phyloP scores from a whole-genome alignment of 129 eudicot genomes.

The Dittrichia graveolens region DNA sequence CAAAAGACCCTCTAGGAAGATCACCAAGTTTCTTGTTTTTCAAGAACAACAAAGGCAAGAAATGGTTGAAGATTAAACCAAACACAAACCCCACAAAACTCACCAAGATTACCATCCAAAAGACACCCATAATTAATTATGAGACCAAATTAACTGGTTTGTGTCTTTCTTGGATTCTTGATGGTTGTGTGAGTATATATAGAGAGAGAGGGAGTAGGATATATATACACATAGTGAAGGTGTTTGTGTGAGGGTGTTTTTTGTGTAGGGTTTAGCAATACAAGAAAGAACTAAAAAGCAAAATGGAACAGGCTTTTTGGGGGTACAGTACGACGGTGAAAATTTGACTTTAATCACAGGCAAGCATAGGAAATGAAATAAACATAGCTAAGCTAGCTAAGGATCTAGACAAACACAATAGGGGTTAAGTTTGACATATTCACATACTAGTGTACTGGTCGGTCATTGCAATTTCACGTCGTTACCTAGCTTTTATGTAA shows the following conservation, averaged over 20 bases:
- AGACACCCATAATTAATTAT: constrained; percentile 36
- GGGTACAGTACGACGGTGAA: constrained; percentile 39
- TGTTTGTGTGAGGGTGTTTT: constrained; percentile 28
- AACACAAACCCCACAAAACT: constrained; percentile 40
- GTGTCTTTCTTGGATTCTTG: constrained; percentile 27
- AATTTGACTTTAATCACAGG: constrained; percentile 48
- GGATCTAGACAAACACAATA: constrained; percentile 43
- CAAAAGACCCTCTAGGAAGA: constrained; percentile 72
- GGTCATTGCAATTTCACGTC: not conserved
- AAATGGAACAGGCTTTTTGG: constrained; percentile 41
- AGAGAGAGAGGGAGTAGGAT: constrained; percentile 16
- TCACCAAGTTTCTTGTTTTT: constrained; percentile 37
- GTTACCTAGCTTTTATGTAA: not conserved
- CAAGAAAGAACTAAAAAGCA: constrained; percentile 33
- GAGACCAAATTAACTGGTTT: constrained; percentile 19
- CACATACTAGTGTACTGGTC: constrained; percentile 24
- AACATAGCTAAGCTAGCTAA: constrained; percentile 42
- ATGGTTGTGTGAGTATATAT: constrained; percentile 23
- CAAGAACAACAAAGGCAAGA: constrained; percentile 61
- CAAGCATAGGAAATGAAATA: constrained; percentile 39
- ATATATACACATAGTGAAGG: constrained; percentile 20
- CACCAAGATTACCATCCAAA: constrained; percentile 36
- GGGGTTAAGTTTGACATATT: constrained; percentile 32
- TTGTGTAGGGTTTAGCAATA: constrained; percentile 41
- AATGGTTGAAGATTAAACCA: constrained; percentile 58